Percentiles rank a stretch among this genome's conserved stretches.
These are phyloP conservation scores for Pseudogymnoascus sp. DNA, from an alignment of 2,329 filamentous ascomycete genomes.

Conservation along the genomic window DNA sequence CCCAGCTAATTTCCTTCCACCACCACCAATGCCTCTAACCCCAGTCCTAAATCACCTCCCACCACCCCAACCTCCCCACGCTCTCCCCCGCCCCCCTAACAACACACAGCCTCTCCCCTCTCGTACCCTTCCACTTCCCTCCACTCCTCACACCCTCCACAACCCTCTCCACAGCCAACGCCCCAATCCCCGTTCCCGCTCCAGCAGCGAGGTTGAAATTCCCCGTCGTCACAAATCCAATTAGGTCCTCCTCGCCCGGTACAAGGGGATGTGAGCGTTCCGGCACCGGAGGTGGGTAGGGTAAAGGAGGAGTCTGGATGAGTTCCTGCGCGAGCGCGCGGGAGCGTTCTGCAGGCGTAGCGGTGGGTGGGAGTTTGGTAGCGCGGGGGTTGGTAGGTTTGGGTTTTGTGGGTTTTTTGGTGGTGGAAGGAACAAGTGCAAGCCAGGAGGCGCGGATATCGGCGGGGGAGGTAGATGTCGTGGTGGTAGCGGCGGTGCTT, in stretches of 20 bases:
- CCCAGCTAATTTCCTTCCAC: background rate
- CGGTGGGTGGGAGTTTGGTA: conserved; percentile 21
- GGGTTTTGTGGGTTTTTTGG: conserved; percentile 21
- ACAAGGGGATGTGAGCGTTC: conserved; percentile 52
- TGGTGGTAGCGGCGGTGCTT: conserved; percentile 30
- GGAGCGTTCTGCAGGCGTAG: conserved; percentile 30
- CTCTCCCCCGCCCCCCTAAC: conserved; percentile 73
- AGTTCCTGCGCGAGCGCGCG: conserved; percentile 42
- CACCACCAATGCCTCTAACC: background rate
- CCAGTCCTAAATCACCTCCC: conserved; percentile 53
- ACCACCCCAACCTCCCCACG: conserved; percentile 69
- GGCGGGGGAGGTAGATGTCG: conserved; percentile 30
- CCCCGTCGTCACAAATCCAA: conserved; percentile 86
- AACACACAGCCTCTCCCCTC: conserved; percentile 58
- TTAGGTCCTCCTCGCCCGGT: conserved; percentile 66
- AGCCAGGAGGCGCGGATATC: conserved; percentile 66
- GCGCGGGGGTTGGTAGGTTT: conserved; percentile 18
- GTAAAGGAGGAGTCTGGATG: conserved; percentile 34
- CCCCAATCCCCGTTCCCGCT: conserved; percentile 66
- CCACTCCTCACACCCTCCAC: conserved; percentile 31
- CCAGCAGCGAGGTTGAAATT: conserved; percentile 74
- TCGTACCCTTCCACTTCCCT: conserved; percentile 20
- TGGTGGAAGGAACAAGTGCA: conserved; percentile 36
- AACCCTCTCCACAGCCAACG: conserved; percentile 53
- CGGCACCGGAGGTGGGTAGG: conserved; percentile 29